Evolutionary conservation across 2,329 filamentous ascomycete genomes (phyloP).

Genomic region (Neocatenulostroma microsporum): DNA sequence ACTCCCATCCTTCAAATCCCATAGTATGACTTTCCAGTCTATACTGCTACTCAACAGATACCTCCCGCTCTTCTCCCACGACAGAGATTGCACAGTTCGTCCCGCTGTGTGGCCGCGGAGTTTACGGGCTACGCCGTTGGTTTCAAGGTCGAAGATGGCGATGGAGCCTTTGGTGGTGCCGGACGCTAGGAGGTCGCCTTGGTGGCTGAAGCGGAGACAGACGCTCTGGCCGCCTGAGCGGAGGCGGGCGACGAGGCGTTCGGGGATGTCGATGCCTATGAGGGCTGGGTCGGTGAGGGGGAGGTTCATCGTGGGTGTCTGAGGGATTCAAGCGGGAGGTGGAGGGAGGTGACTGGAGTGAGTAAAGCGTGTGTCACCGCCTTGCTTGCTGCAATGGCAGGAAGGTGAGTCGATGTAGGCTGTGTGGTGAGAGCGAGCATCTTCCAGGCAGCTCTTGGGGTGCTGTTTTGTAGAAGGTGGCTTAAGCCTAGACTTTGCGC

Average conservation of each 20-base stretch:
- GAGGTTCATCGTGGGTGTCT: constrained; percentile 32
- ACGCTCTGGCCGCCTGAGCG: constrained; percentile 59
- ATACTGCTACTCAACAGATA: constrained; percentile 90
- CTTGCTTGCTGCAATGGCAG: too few relatives aligned
- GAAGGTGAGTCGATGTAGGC: too few relatives aligned
- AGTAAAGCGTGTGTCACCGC: too few relatives aligned
- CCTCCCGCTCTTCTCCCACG: constrained; percentile 86
- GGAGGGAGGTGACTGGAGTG: too few relatives aligned
- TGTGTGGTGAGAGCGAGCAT: too few relatives aligned
- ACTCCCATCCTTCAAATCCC: constrained; percentile 72
- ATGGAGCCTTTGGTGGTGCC: constrained; percentile 87
- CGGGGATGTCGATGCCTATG: constrained; percentile 75
- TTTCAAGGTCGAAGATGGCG: constrained; percentile 94
- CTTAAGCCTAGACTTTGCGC: too few relatives aligned
- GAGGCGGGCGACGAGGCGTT: constrained; percentile 79
- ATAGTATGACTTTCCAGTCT: constrained; percentile 93
- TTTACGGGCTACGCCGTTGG: constrained; percentile 91
- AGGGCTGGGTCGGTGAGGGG: constrained; percentile 56
- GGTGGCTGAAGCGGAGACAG: constrained; percentile 79
- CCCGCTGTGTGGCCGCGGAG: constrained; percentile 71
- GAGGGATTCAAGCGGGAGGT: too few relatives aligned
- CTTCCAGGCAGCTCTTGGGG: too few relatives aligned
- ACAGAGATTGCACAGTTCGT: constrained; percentile 85
- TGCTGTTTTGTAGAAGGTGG: too few relatives aligned
- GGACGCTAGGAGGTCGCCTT: constrained; percentile 88